These are phyloP conservation scores for Terana coerulea DNA, from an alignment of 768 basidiomycete species.

Conservation along the genomic window DNA sequence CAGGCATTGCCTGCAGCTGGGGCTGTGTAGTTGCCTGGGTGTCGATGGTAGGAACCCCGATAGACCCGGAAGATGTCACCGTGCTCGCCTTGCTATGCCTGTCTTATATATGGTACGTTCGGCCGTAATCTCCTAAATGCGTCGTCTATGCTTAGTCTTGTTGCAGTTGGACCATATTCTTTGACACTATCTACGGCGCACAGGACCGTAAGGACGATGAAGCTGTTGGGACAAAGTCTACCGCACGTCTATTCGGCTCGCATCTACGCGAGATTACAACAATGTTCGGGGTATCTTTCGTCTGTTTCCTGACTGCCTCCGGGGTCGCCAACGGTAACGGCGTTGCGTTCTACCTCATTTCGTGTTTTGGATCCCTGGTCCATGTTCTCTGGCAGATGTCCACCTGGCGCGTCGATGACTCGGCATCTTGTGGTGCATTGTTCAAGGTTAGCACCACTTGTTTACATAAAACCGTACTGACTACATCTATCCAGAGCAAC, in stretches of 20 bases:
- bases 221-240: conserved; percentile 68
- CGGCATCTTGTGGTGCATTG: not conserved
- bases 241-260: conserved; percentile 67
- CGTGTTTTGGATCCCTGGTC: not conserved
- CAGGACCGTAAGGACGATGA: conserved; percentile 75
- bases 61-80: too few species aligned
- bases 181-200: conserved; percentile 73
- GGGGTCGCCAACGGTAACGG: conserved; percentile 40
- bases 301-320: conserved; percentile 46
- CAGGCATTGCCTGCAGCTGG: not conserved
- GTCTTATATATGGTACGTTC: too few species aligned
- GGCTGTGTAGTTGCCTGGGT: conserved; percentile 40
- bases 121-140: too few species aligned
- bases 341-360: not conserved
- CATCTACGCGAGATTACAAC: conserved; percentile 57
- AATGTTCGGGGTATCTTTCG: conserved; percentile 48
- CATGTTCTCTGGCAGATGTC: not conserved
- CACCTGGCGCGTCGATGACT: not conserved
- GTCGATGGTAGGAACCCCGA: conserved; percentile 27
- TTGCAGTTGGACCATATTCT: conserved; percentile 44
- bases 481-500: too few species aligned
- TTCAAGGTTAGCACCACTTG: too few species aligned
- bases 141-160: too few species aligned
- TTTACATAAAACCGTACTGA: too few species aligned
- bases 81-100: too few species aligned